Base-by-base conservation (phyloP, 306 rosid genomes). In the Trifolium subterraneum region DNA sequence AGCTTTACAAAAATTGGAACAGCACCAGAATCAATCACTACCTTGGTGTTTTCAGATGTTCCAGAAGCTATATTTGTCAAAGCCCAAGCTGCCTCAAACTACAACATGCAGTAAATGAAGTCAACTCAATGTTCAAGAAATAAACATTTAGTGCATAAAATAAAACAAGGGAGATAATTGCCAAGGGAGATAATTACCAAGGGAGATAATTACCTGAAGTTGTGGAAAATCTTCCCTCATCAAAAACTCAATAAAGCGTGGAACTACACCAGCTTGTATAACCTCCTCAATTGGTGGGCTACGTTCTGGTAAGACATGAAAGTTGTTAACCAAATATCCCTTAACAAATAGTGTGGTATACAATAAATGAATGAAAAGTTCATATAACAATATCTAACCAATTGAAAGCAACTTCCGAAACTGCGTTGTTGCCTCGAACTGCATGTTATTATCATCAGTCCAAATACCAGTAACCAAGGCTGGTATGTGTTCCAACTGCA, bases 1-100 rank as follows among this genome's bases (percentile, higher is more conserved):
- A 93, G 96, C 76, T 86, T 85, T 14, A 93, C 93, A 82, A 93
- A 93, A 52, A 90, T 88, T 2, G 97, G 98, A 55, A 93, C 90
- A 77, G 98, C 98, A 16, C 96, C 93, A 1, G 85, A 92, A 69
- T 89, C 98, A 54, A 93, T 90, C 15, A 93, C 97, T 56, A 93
- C 96, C 84, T 84, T 90, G 3, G 98, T 93, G 83, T 93, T 83
- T 52, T 93, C 97, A 64, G 98, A 93, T 71, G 98, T 90, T 73
- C 98, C 98, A 54, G 97, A 93, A 33, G 97, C 98, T 70, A 93
- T 93, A 76, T 93, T 93, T 39, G 97, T 93, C 72, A 72, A 87
- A 76, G 99, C 99, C 98, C 99, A 95, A 58, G 99, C 98, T 18
- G 99, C 98, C 80, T 95, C 99, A 78, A 95, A 95, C 99, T 92